Evolutionary conservation across 352 stramenopile species (phyloP), one percentile per base, ranked within the genome.

Genomic region (Ochromonadaceae sp.): DNA sequence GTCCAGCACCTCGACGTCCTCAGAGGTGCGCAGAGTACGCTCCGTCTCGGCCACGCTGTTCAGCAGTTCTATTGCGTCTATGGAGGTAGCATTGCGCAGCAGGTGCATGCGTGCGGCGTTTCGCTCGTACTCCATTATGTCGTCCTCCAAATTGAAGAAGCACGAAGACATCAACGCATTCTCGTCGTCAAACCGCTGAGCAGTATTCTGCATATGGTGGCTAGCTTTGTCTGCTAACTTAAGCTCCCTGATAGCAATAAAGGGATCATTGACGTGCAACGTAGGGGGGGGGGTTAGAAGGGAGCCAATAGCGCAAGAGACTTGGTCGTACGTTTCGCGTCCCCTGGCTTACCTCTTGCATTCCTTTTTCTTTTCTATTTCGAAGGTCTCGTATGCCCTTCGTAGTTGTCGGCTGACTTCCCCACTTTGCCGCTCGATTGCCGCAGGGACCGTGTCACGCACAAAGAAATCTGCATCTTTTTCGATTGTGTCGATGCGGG

Each of bases 361-460:
- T 63, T 49, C 55, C 31, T 63, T 63, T 34, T 52, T 47, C 30
- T 63, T 49, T 25, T 63, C 55, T 28, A 63, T 63, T 31, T 63
- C 55, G 41, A 63, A 63, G n/a, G 35, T 63, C 40, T 63, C 55
- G 41, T 63, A 63, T 12, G 34, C 35, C 25, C 38, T 4, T 22
- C 40, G 34, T 36, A 63, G 31, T 36, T 63, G 55, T 34, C 55
- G 10, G 31, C 55, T 63, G 3, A 63, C 38, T 31, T 52, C 34
- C 20, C 55, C 55, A 49, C 35, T 63, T 28, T 63, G 55, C 41
- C 14, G 10, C 41, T 63, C 55, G 40, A 63, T 63, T 15, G 4
- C 39, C 7, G 4, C 2, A 31, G 55, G 55, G 7, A 63, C 55
- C 22, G 38, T 63, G 26, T 34, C 38, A 52, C 52, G 48, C 28